A percentile compares a stretch with the other conserved stretches of the same genome.
phyloP scores from a whole-genome alignment of 2,329 filamentous ascomycete species.

The Ambrosiella xylebori region DNA sequence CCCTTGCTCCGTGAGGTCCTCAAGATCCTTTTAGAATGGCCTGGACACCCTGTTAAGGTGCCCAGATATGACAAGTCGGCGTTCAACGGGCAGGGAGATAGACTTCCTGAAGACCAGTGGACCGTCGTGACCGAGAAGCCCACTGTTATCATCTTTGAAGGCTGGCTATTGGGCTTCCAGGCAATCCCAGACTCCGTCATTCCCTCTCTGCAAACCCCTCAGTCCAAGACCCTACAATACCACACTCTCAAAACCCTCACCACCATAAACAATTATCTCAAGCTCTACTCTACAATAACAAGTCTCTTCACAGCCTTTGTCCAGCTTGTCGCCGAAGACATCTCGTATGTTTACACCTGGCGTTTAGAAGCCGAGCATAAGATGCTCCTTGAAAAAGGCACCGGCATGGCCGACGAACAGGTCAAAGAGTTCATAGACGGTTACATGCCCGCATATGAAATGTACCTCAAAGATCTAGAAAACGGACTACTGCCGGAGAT shows the following conservation, averaged over 20 bases:
- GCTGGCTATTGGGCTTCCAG: constrained; percentile 80
- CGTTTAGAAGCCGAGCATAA: constrained; percentile 62
- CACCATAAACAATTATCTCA: constrained; percentile 32
- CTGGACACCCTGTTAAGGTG: constrained; percentile 40
- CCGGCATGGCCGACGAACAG: constrained; percentile 68
- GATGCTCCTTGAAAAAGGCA: constrained; percentile 47
- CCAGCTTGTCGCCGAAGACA: constrained; percentile 52
- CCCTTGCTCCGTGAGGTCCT: constrained; percentile 24
- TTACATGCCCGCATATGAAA: constrained; percentile 56
- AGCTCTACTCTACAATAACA: constrained; percentile 31
- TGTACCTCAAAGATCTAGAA: constrained; percentile 23
- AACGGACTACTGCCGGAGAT: constrained; percentile 12
- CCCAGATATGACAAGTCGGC: constrained; percentile 75
- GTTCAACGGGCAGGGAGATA: constrained; percentile 60
- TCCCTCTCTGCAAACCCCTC: constrained; percentile 30
- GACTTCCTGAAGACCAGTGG: constrained; percentile 47
- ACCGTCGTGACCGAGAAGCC: constrained; percentile 31
- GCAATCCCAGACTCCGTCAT: constrained; percentile 35
- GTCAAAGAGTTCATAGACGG: constrained; percentile 56
- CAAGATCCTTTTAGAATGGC: constrained; percentile 33
- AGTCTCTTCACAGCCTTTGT: constrained; percentile 36
- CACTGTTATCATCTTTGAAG: constrained; percentile 63
- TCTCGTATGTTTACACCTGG: constrained; percentile 69
- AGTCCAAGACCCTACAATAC: constrained; percentile 29
- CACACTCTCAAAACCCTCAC: constrained; percentile 33